Evolutionary conservation across 2,329 filamentous ascomycete genomes (phyloP), one percentile per base, ranked within the genome.

Genomic region (Botrytis galanthina): DNA sequence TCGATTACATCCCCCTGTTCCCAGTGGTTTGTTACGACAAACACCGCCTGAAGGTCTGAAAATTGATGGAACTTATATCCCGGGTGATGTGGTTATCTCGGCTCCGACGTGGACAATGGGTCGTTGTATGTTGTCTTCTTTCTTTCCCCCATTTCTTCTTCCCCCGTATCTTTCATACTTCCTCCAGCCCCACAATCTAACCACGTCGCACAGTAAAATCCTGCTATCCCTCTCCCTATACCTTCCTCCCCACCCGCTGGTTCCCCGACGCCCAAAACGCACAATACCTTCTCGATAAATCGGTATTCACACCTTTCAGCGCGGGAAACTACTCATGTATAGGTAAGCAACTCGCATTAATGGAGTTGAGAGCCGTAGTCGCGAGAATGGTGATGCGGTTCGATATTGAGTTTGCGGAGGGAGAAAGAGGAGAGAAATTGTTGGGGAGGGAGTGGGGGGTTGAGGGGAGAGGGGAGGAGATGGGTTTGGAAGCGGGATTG

Each of bases 41-140:
- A 83, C 83, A 3, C 82, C 83, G 2, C 26, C 80, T 0, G 78
- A 81, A 35, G 84, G 84, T 3, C 22, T 78, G 8, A 61, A 14
- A 9, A 73, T 77, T 46, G 74, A 70, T 22, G 70, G 59, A 8
- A 70, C 69, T 1, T 67, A 70, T 18, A 75, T 78, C 32, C 77
- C 76, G 2, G 63, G 51, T 12, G 54, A 71, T 44, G 75, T 74
- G 0, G 70, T 75, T 3, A 44, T 77, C 29, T 74, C 67, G 16
- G 46, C 76, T 59, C 73, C 64, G n/a, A 70, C 70, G 1, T 76
- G 70, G 64, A 62, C 67, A 3, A 46, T 77, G 26, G 74, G 77
- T 51, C 74, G 73, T 18, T 69, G 75, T 76, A 76, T 32, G 69
- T 42, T 37, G n/a, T 48, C 37, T 10, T 16, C 3, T 5, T 35